These are phyloP conservation scores for Asparagopsis taxiformis DNA, from an alignment of 31 red algal species.

Conservation along the genomic window DNA sequence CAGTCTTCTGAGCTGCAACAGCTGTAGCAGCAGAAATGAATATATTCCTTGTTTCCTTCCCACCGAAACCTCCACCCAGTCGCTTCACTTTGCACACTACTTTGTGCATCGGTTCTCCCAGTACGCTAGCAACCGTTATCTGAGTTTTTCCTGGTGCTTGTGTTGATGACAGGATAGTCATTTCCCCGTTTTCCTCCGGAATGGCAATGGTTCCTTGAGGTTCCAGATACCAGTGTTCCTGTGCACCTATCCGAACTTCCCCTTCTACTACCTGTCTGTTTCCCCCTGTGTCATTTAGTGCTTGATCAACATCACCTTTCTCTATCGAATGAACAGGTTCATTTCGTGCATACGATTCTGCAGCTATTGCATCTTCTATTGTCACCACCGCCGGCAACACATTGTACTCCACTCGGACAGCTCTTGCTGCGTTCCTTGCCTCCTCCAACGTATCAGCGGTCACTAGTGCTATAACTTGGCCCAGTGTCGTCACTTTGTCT, in stretches of 20 bases:
- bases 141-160: slow-evolving; percentile 79
- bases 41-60: slow-evolving; percentile 78
- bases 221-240: slow-evolving; percentile 94
- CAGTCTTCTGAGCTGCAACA: slow-evolving; percentile 56
- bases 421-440: slow-evolving; percentile 50
- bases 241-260: slow-evolving; percentile 76
- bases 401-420: slow-evolving; percentile 63
- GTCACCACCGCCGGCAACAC: slow-evolving; percentile 54
- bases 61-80: slow-evolving; percentile 87
- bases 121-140: slow-evolving; percentile 42
- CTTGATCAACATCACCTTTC: slow-evolving; percentile 46
- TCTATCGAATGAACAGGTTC: slow-evolving; percentile 48
- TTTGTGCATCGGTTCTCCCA: slow-evolving; percentile 59
- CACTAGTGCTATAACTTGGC: slow-evolving; percentile 75
- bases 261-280: slow-evolving; percentile 13
- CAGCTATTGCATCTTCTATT: slow-evolving; percentile 75
- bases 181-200: slow-evolving; percentile 74
- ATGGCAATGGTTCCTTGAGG: slow-evolving; percentile 68
- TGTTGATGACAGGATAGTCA: slow-evolving; percentile 65
- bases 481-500: slow-evolving; percentile 65
- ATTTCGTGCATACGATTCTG: slow-evolving; percentile 23
- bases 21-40: slow-evolving; percentile 70
- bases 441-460: slow-evolving; percentile 58
- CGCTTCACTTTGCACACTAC: slow-evolving; percentile 73
- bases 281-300: slow-evolving; percentile 9